Percentiles rank a stretch among this genome's conserved stretches.
Conservation (phyloP, 192 early-diverging fungal genomes). For the Podila minutissima region DNA sequence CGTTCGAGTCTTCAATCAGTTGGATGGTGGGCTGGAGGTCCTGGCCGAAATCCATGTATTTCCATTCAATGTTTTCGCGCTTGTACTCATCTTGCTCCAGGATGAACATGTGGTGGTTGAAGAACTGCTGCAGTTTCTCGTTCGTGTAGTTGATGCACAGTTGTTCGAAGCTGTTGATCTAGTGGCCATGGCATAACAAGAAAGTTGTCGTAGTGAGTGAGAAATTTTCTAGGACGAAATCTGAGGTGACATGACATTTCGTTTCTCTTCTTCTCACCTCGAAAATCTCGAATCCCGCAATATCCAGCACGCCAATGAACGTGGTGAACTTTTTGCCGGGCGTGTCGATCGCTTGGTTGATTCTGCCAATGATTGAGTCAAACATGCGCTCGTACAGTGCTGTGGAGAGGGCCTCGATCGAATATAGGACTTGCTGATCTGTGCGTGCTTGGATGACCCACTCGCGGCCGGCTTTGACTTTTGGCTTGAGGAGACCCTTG, state of each 20-base stretch:
- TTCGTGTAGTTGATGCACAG: slow-evolving; percentile 99
- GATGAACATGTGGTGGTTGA: slow-evolving; percentile 99
- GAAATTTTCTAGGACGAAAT: not conserved
- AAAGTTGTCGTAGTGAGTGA: not conserved
- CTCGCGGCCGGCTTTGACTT: slow-evolving; percentile 94
- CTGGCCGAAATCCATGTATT: slow-evolving; percentile 97
- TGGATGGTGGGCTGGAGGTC: slow-evolving; percentile 99
- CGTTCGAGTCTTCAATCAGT: slow-evolving; percentile 95
- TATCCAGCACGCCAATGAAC: slow-evolving; percentile 98
- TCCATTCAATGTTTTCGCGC: slow-evolving; percentile 97
- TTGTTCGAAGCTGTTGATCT: slow-evolving; percentile 98
- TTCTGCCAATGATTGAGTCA: slow-evolving; percentile 86
- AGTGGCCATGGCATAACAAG: not conserved
- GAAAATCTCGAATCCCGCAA: slow-evolving; percentile 99
- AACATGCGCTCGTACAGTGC: slow-evolving; percentile 97
- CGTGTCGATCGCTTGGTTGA: slow-evolving; percentile 81
- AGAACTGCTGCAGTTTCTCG: slow-evolving; percentile 98
- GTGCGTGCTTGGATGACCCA: slow-evolving; percentile 95
- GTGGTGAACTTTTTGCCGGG: slow-evolving; percentile 74
- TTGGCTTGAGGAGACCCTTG: slow-evolving; percentile 86
- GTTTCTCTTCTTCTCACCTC: slow-evolving; percentile 63
- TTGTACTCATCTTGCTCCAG: slow-evolving; percentile 98
- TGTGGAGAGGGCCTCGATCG: slow-evolving; percentile 91
- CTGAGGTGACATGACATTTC: not conserved
- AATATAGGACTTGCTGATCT: slow-evolving; percentile 85